A percentile compares a stretch with the other conserved stretches of the same genome.
Evolutionary conservation across 371 early-diverging fungal genomes (phyloP).

Genomic region (Coemansia sp.): DNA sequence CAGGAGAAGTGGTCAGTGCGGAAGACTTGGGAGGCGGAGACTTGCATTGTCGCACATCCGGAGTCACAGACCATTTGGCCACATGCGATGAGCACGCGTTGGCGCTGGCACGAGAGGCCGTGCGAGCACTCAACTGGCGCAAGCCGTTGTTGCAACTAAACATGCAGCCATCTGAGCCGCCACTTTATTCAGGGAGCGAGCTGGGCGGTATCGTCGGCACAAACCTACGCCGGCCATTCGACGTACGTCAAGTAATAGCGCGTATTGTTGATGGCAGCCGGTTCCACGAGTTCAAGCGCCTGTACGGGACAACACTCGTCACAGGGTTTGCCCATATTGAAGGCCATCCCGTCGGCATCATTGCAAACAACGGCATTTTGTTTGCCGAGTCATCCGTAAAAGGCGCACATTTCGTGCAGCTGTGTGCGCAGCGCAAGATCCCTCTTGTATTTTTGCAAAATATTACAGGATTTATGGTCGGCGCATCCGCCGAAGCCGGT

Average conservation of each 20-base stretch:
- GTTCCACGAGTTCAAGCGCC: constrained; percentile 94
- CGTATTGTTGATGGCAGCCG: constrained; percentile 93
- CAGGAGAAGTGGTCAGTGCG: constrained; percentile 92
- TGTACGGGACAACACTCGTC: constrained; percentile 89
- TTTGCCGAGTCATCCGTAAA: constrained; percentile 95
- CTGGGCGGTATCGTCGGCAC: constrained; percentile 95
- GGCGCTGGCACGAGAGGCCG: constrained; percentile 79
- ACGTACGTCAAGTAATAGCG: constrained; percentile 91
- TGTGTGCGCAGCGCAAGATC: constrained; percentile 91
- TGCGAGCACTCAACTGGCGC: constrained; percentile 78
- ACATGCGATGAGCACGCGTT: constrained; percentile 91
- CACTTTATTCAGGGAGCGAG: constrained; percentile 81
- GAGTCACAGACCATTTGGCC: constrained; percentile 96
- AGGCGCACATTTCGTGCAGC: constrained; percentile 96
- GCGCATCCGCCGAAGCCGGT: constrained; percentile 92
- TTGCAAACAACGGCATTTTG: constrained; percentile 97
- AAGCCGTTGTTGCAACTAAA: constrained; percentile 57
- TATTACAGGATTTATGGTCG: constrained; percentile 98
- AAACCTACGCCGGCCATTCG: constrained; percentile 88
- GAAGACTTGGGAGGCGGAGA: constrained; percentile 98
- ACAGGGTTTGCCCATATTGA: constrained; percentile 94
- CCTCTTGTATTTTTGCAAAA: constrained; percentile 96
- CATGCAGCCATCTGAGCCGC: constrained; percentile 66
- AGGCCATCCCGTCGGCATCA: constrained; percentile 92
- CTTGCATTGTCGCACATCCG: constrained; percentile 91